These are phyloP conservation scores for Ettlia oleoabundans DNA, from an alignment of 139 green algal species.

Conservation along the genomic window DNA sequence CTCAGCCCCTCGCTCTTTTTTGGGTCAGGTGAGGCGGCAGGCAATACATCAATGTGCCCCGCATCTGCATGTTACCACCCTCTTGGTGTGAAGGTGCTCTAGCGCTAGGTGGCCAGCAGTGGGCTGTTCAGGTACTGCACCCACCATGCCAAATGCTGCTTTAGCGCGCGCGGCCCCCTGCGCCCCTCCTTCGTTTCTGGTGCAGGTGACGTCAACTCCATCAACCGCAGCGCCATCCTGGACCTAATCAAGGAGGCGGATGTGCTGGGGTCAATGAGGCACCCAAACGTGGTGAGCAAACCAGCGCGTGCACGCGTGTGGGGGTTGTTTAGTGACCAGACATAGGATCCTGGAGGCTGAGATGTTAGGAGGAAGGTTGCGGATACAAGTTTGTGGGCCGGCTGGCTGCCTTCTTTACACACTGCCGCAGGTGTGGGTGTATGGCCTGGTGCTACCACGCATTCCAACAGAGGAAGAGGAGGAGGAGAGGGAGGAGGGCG, in stretches of 20 bases:
- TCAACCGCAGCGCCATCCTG: conserved; percentile 57
- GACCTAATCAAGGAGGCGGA: conserved; percentile 74
- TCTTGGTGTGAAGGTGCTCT: too few relatives aligned
- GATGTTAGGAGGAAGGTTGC: too few relatives aligned
- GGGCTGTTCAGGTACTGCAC: too few relatives aligned
- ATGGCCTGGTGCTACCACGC: conserved; percentile 74
- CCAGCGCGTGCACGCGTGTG: too few relatives aligned
- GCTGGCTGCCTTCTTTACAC: neutral
- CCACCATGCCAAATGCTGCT: too few relatives aligned
- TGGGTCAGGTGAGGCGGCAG: neutral
- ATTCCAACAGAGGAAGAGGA: neutral
- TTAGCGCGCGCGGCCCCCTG: too few relatives aligned
- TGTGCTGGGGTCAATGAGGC: conserved; percentile 55
- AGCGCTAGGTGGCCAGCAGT: too few relatives aligned
- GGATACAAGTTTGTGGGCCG: neutral
- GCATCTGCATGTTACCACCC: too few relatives aligned
- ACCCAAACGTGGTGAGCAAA: conserved; percentile 36
- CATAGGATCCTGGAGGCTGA: neutral
- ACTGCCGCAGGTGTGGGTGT: conserved; percentile 68
- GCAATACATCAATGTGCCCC: neutral
- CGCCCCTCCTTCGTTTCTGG: neutral
- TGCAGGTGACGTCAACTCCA: neutral
- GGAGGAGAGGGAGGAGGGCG: neutral
- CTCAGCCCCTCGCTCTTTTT: conserved; percentile 77
- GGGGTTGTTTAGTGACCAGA: too few relatives aligned